Conservation (phyloP, 2,329 filamentous ascomycete species). For the Rhytidhysteron rufulum region DNA sequence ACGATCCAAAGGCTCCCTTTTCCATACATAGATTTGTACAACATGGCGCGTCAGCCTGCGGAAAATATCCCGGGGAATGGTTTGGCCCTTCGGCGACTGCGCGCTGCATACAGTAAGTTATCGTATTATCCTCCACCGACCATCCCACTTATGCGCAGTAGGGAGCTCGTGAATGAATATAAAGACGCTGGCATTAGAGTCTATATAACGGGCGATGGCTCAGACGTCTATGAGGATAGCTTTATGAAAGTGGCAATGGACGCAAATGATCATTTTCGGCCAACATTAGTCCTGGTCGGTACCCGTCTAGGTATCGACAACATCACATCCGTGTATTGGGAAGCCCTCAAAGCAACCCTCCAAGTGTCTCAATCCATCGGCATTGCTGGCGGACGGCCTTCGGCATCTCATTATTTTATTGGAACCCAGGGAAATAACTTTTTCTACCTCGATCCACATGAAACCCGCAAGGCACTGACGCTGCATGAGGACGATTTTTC, state of each 20-base stretch:
- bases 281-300: constrained; percentile 84
- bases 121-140: background rate
- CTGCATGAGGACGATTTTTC: constrained; percentile 54
- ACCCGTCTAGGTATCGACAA: constrained; percentile 90
- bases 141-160: constrained; percentile 42
- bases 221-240: constrained; percentile 88
- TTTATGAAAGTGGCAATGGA: constrained; percentile 75
- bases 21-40: constrained; percentile 93
- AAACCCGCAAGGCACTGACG: constrained; percentile 71
- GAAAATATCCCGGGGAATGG: constrained; percentile 96
- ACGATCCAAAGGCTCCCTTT: constrained; percentile 80
- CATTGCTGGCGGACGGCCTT: constrained; percentile 90
- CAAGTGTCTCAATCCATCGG: constrained; percentile 92
- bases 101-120: constrained; percentile 80
- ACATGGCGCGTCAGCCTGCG: constrained; percentile 80
- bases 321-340: constrained; percentile 91
- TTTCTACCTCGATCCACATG: constrained; percentile 94
- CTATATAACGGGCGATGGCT: constrained; percentile 84
- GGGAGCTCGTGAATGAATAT: constrained; percentile 68
- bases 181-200: constrained; percentile 65
- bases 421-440: constrained; percentile 71
- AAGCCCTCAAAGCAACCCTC: constrained; percentile 79
- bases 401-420: constrained; percentile 78
- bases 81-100: constrained; percentile 97
- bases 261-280: constrained; percentile 64